Evolutionary conservation across 2,329 filamentous ascomycete genomes (phyloP).

Genomic region (Microcera coccophila): DNA sequence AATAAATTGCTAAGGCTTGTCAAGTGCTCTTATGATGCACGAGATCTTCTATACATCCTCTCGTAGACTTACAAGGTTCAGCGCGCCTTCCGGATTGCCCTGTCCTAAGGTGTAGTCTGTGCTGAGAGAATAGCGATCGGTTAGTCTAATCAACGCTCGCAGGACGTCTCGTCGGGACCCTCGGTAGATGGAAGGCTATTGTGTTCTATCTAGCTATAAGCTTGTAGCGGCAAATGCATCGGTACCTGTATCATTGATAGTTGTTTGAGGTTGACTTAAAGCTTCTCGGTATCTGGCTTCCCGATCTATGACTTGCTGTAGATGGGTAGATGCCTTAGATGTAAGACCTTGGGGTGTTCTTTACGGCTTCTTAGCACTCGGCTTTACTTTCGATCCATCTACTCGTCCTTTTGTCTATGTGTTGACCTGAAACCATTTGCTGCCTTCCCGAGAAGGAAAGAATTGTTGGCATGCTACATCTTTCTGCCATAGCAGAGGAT

Average conservation of each 20-base stretch:
- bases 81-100: neutral
- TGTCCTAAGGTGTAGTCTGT: neutral
- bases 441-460: neutral
- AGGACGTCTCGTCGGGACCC: neutral
- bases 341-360: neutral
- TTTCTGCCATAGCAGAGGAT: too few relatives aligned
- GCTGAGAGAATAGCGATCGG: neutral
- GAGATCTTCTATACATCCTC: neutral
- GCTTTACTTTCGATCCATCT: too few relatives aligned
- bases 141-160: neutral
- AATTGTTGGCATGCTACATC: neutral
- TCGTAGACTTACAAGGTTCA: neutral
- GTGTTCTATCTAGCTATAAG: neutral
- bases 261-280: neutral
- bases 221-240: neutral
- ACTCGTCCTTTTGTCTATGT: neutral
- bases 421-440: neutral
- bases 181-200: neutral
- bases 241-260: neutral
- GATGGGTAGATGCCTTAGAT: neutral
- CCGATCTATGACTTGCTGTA: neutral
- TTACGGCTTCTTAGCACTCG: neutral
- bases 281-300: neutral
- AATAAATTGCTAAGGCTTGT: too few relatives aligned
- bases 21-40: neutral